A percentile compares a stretch with the other conserved stretches of the same genome.
Conservation (phyloP, 163 green algal genomes). For the Scenedesmus sp. region DNA sequence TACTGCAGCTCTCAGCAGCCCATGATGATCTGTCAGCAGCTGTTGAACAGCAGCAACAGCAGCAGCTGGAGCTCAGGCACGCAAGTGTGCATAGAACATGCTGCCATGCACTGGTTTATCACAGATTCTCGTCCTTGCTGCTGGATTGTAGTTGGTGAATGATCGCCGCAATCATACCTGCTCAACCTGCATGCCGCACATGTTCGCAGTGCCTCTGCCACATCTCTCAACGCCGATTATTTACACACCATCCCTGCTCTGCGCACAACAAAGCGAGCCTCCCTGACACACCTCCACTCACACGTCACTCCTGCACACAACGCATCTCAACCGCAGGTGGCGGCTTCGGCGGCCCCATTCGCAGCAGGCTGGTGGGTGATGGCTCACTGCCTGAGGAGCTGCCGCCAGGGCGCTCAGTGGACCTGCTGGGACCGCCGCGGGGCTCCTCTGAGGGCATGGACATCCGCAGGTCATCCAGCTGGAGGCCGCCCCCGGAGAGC, state of each 20-base stretch:
- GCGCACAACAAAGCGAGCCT: too few relatives aligned
- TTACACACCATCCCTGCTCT: too few relatives aligned
- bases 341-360: slow-evolving; percentile 47
- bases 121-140: too few relatives aligned
- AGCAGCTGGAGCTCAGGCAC: not conserved
- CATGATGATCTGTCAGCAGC: not conserved
- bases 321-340: slow-evolving; percentile 1
- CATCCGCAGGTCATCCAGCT: slow-evolving; percentile 39
- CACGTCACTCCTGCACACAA: not conserved
- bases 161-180: too few relatives aligned
- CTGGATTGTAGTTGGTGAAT: not conserved
- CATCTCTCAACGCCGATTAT: too few relatives aligned
- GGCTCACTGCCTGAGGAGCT: slow-evolving; percentile 53
- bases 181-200: too few relatives aligned
- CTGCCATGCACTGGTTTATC: too few relatives aligned
- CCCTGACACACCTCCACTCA: too few relatives aligned
- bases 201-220: too few relatives aligned
- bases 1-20: not conserved
- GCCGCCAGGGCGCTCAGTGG: slow-evolving; percentile 12
- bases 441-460: slow-evolving; percentile 17
- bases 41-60: not conserved
- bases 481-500: slow-evolving; percentile 27
- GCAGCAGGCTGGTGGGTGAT: slow-evolving; percentile 50
- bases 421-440: slow-evolving; percentile 13
- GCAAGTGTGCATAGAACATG: not conserved